These are phyloP conservation scores for Angomonas deanei DNA, from an alignment of 208 protist genomes.

Conservation along the genomic window DNA sequence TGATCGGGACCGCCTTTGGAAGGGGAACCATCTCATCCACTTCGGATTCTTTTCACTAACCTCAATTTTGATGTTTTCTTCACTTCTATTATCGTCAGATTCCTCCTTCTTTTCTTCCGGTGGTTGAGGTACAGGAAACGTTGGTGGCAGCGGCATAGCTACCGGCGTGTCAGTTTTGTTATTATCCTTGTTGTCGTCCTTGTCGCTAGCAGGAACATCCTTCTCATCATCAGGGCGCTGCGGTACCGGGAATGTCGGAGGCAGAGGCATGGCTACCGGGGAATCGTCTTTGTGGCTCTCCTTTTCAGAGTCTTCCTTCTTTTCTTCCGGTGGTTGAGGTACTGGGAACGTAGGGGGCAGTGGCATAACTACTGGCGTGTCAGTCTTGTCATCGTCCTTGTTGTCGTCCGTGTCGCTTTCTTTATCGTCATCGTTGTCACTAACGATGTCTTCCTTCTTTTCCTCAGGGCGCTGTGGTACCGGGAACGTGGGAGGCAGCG, in stretches of 20 bases:
- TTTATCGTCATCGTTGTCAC: background rate
- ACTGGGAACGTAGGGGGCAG: slow-evolving; percentile 2
- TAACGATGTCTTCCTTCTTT: background rate
- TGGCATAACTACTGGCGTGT: no score
- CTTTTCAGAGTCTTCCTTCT: background rate
- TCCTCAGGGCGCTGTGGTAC: background rate
- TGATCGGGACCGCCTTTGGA: background rate
- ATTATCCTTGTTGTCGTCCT: background rate
- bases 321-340: background rate
- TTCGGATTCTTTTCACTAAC: no score
- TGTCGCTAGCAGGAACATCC: background rate
- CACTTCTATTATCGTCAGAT: background rate
- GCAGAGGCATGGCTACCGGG: no score
- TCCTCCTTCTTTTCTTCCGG: background rate
- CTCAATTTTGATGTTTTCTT: background rate
- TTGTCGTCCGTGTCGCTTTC: background rate
- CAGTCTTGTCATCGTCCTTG: background rate
- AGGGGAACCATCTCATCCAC: background rate
- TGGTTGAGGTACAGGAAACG: background rate
- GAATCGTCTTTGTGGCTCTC: background rate
- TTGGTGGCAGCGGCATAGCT: slow-evolving; percentile 5
- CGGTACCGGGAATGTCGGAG: background rate
- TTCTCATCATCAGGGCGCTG: background rate
- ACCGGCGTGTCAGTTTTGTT: background rate
- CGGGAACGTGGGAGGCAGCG: background rate